Evolutionary conservation across 768 basidiomycete species (phyloP), one percentile per base, ranked within the genome.

Genomic region (Dendrothele bispora): DNA sequence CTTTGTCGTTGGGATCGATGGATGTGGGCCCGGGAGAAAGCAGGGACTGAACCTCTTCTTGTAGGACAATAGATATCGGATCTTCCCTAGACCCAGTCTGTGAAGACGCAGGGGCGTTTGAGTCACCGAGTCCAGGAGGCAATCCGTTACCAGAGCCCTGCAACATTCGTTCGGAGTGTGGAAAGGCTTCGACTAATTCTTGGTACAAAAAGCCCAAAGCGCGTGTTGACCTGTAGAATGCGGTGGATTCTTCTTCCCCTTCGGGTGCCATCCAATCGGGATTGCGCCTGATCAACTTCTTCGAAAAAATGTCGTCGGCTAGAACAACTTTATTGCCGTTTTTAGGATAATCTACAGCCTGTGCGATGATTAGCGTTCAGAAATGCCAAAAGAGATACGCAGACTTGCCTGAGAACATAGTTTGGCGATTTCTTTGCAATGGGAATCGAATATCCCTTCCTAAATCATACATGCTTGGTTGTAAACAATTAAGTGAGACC

Each of bases 321-420:
- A 85, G 67, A 41, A 82, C 67, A 21, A 88, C 84, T 2, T 80
- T 76, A 30, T 77, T 77, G 7, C 88, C 89, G 51, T 84, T 83
- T 65, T 91, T 91, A 0, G 86, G 82, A 60, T 88, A 91, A 56
- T 91, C 89, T 4, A 91, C 88, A 0, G 88, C 88, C 71, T 79
- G 50, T 63, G 73, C n/a, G n/a, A n/a, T n/a, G n/a, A 22, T 38
- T 27, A 29, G 14, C 15, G 26, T 3, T 12, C 21, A 15, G n/a
- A n/a, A n/a, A n/a, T 7, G 26, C 21, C 30, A 21, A 15, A 46
- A 4, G 20, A 5, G 21, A 5, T 20, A 10, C 17, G 14, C 17
- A n/a, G n/a, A 32, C 62, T 32, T 41, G 73, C 76, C 62, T 75
- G 70, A 10, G 77, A 78, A 58, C 85, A 90, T 14, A 87, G 61